Percentiles rank a stretch among this genome's conserved stretches.
phyloP scores from a whole-genome alignment of 2,329 filamentous ascomycete genomes.

The Orbilia quercus region DNA sequence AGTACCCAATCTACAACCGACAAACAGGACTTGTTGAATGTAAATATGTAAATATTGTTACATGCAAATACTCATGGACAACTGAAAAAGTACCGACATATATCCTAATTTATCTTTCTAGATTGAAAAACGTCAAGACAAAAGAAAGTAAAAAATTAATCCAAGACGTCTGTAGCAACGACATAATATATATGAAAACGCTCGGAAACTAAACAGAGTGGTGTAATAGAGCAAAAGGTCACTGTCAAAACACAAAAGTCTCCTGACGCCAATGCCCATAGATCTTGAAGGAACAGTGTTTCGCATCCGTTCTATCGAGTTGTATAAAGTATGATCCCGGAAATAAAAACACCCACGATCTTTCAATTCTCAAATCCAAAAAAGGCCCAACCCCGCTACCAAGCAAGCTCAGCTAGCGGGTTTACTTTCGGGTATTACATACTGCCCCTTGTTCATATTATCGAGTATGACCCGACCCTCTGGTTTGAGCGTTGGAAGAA shows the following conservation, averaged over 20 bases:
- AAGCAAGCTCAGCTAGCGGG: slow-evolving; percentile 48
- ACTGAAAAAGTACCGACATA: slow-evolving; percentile 8
- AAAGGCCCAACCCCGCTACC: background rate
- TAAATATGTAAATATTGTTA: slow-evolving; percentile 41
- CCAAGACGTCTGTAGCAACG: slow-evolving; percentile 14
- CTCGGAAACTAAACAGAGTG: slow-evolving; percentile 12
- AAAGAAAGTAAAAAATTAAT: slow-evolving; percentile 6
- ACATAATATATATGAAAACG: background rate
- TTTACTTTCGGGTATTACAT: slow-evolving; percentile 59
- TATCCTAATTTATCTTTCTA: slow-evolving; percentile 7
- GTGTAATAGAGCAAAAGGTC: slow-evolving; percentile 19
- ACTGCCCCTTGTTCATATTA: slow-evolving; percentile 40
- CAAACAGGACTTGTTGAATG: too few relatives aligned
- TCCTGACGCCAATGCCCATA: slow-evolving; percentile 50
- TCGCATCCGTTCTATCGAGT: slow-evolving; percentile 37
- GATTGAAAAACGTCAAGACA: slow-evolving; percentile 3
- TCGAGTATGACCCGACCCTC: slow-evolving; percentile 43
- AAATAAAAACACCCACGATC: background rate
- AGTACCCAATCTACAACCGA: too few relatives aligned
- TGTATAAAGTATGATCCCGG: slow-evolving; percentile 17
- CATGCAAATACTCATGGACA: slow-evolving; percentile 23
- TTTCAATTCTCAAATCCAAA: background rate
- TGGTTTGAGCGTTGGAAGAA: slow-evolving; percentile 43
- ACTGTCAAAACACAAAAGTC: slow-evolving; percentile 30
- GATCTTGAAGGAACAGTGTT: slow-evolving; percentile 32